Evolutionary conservation across 106 monocot species (phyloP), one percentile per base, ranked within the genome.

Genomic region (Phalaenopsis equestris): DNA sequence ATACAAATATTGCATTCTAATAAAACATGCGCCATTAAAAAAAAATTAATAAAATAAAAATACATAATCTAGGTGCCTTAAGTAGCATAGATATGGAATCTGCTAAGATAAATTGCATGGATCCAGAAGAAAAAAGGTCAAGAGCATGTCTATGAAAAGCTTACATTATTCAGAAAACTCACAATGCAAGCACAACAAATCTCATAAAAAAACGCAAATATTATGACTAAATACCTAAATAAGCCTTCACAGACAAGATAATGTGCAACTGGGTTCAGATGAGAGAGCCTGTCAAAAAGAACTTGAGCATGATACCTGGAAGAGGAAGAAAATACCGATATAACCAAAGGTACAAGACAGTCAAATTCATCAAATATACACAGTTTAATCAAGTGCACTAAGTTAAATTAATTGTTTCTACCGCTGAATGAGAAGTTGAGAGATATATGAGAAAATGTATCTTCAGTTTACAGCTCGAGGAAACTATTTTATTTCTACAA

Each of bases 201-300:
- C 2, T 38, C 39, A 4, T 19, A 70, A 23, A 74, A 52, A 52
- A 36, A 42, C 15, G 43, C 19, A 42, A 42, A n/a, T n/a, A 74
- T 45, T 43, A 45, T 8, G 43, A 74, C 45, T 18, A 45, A 52
- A 46, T 79, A 99, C 95, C 95, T 89, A 80, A 95, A 91, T 81
- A 99, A 86, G 17, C 87, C 86, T 55, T 93, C 83, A 78, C 89
- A 95, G 80, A 99, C 95, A 84, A 87, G 82, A 75, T 87, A 70
- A 86, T 99, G 99, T 79, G 86, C 91, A 83, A 87, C 88, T 47
- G 99, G 99, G 88, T 99, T 93, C 47, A 99, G 84, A 83, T 75
- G 87, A 3, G 93, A 88, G 8, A 99, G 91, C 48, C 90, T 85
- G 46, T 91, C 91, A 90, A 99, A 93, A 61, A 99, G 88, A 80